Evolutionary conservation across 805 yeast genomes (phyloP).

Genomic region (Pichia occidentalis): DNA sequence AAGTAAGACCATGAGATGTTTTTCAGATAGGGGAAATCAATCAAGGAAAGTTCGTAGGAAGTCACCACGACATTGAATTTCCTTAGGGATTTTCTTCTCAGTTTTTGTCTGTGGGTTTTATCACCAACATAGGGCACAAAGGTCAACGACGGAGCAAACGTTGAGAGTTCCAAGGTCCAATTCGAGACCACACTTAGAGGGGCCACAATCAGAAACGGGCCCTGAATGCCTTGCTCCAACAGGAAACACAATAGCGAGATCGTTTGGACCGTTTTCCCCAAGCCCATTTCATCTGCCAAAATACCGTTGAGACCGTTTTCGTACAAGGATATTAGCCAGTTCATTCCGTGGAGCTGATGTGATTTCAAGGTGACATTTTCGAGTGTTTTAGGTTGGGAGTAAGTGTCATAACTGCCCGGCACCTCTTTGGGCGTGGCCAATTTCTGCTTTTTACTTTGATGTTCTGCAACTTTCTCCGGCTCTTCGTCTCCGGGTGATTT

Average conservation of each 20-base stretch:
- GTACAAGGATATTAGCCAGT: slow-evolving; percentile 82
- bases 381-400: slow-evolving; percentile 46
- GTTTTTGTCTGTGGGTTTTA: slow-evolving; percentile 45
- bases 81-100: slow-evolving; percentile 29
- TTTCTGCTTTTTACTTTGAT: slow-evolving; percentile 24
- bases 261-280: slow-evolving; percentile 90
- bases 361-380: slow-evolving; percentile 62
- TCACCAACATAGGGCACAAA: slow-evolving; percentile 60
- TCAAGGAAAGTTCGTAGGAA: slow-evolving; percentile 72
- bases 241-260: slow-evolving; percentile 72
- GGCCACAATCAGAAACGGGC: slow-evolving; percentile 73
- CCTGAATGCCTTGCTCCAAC: slow-evolving; percentile 68
- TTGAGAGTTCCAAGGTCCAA: slow-evolving; percentile 69
- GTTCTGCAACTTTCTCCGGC: slow-evolving; percentile 16
- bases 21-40: slow-evolving; percentile 54
- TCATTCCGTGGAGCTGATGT: slow-evolving; percentile 84
- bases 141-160: slow-evolving; percentile 66
- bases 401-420: slow-evolving; percentile 5
- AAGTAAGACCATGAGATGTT: slow-evolving; percentile 67
- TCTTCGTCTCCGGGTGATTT: slow-evolving; percentile 4
- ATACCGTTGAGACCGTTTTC: slow-evolving; percentile 95
- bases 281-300: slow-evolving; percentile 95
- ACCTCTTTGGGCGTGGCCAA: slow-evolving; percentile 12
- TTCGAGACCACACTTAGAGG: slow-evolving; percentile 82
- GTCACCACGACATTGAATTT: slow-evolving; percentile 58